Evolutionary conservation across 495 filamentous ascomycete genomes (phyloP), one percentile per base, ranked within the genome.

Genomic region (Lasiosphaeriaceae sp.): DNA sequence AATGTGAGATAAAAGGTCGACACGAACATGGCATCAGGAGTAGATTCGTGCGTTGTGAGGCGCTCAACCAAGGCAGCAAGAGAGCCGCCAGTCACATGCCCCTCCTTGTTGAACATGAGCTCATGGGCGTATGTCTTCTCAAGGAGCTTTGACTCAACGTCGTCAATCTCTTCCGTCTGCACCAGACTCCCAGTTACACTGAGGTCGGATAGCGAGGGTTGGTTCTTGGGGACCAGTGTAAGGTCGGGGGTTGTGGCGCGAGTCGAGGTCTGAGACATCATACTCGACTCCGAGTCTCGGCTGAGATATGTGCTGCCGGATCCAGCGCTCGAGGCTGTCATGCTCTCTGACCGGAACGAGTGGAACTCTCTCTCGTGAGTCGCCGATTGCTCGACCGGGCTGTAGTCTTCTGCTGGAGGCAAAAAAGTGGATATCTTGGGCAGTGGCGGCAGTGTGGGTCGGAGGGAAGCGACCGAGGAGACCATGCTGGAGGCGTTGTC

Each of bases 1-100:
- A 99, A 99, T 24, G 95, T 97, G 43, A 97, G 85, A 72, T 95
- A 97, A 70, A 99, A 97, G 0, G 95, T 89, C 2, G 90, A 88
- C 51, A 97, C 90, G 64, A 97, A 99, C 67, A 89, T 83, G 35
- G 90, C 85, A 68, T 97, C 92, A 2, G 95, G 95, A 2, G 94
- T 96, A 0, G 90, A 88, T 67, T 96, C 90, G 68, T 95, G 91
- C 0, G 89, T 90, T 2, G 95, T 99, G 23, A 99, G 83, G 63
- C 89, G 86, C 72, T 99, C 95, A 47, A 99, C 89, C 50, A 99
- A 75, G 7, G 95, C 93, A 24, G 90, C 85, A 14, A 99, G 80
- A 17, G 92, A 93, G 11, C 95, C 95, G 34, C 94, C 95, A 54
- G 88, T 87, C n/a, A 97, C 86, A 58, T 96, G 89, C 16, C 93